Evolutionary conservation across 2,329 filamentous ascomycete genomes (phyloP).

Genomic region (Colletotrichum limetticola): DNA sequence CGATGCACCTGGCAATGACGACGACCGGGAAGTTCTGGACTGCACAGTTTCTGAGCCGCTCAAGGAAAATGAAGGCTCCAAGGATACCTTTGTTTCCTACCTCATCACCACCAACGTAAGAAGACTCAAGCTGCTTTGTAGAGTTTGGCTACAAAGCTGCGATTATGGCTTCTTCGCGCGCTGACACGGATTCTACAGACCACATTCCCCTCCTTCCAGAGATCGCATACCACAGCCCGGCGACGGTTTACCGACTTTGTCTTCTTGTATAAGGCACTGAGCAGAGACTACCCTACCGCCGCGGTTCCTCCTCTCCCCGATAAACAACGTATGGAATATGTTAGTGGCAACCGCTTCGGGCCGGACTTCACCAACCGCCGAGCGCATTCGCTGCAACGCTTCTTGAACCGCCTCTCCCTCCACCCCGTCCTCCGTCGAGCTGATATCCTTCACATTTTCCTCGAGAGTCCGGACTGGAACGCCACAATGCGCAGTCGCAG

Average conservation of each 20-base stretch:
- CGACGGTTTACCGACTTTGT: constrained; percentile 98
- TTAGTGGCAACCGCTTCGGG: constrained; percentile 94
- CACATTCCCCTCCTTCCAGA: constrained; percentile 93
- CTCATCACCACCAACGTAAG: constrained; percentile 87
- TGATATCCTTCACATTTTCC: constrained; percentile 84
- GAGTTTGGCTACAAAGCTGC: neutral
- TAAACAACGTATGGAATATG: constrained; percentile 99
- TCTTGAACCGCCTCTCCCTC: constrained; percentile 85
- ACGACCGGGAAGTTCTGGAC: constrained; percentile 76
- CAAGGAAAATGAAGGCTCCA: constrained; percentile 96
- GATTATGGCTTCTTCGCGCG: neutral
- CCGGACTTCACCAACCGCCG: constrained; percentile 90
- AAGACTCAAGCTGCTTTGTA: constrained; percentile 12
- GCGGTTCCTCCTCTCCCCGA: constrained; percentile 95
- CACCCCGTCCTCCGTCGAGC: constrained; percentile 90
- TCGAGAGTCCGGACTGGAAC: constrained; percentile 97
- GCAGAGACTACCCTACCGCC: constrained; percentile 87
- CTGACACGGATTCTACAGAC: constrained; percentile 68
- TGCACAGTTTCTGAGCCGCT: constrained; percentile 85
- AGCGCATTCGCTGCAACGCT: constrained; percentile 90
- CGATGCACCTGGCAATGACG: constrained; percentile 65
- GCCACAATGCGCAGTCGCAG: constrained; percentile 88
- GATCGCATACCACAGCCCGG: constrained; percentile 80
- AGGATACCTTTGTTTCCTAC: constrained; percentile 97
- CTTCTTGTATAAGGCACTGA: constrained; percentile 92